Conservation (phyloP, 129 eudicot genomes). For the Logfia minima region DNA sequence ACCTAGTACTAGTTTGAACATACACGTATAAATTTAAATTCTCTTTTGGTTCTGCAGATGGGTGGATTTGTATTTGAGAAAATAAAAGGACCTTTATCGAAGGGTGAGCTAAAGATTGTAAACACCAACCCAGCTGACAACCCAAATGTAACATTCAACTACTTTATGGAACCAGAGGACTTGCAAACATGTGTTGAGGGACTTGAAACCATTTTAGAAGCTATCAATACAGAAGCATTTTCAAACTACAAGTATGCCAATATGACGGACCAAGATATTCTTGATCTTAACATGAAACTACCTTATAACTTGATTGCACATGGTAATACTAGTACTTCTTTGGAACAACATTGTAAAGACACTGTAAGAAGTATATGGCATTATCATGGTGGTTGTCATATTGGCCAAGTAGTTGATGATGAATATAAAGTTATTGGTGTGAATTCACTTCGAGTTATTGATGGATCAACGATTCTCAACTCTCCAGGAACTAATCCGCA, state of each 20-base stretch:
- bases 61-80: background rate
- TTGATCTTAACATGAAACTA: background rate
- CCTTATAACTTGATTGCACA: background rate
- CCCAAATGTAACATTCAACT: background rate
- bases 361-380: background rate
- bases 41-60: background rate
- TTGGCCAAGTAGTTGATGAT: conserved; percentile 1
- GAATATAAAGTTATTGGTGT: conserved; percentile 2
- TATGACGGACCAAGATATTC: conserved; percentile 5
- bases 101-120: background rate
- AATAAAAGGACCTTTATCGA: background rate
- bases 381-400: conserved; percentile 8
- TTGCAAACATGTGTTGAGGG: background rate
- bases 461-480: background rate
- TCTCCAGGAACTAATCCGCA: conserved; percentile 2
- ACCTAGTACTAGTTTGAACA: too few species aligned
- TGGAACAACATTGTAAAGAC: background rate
- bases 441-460: background rate
- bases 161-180: background rate
- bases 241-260: background rate
- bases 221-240: background rate
- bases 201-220: background rate
- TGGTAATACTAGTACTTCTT: background rate
- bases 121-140: background rate
- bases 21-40: too few species aligned